Evolutionary conservation across 1,139 yeast genomes (phyloP).

Genomic region (Geotrichum citri-aurantii): DNA sequence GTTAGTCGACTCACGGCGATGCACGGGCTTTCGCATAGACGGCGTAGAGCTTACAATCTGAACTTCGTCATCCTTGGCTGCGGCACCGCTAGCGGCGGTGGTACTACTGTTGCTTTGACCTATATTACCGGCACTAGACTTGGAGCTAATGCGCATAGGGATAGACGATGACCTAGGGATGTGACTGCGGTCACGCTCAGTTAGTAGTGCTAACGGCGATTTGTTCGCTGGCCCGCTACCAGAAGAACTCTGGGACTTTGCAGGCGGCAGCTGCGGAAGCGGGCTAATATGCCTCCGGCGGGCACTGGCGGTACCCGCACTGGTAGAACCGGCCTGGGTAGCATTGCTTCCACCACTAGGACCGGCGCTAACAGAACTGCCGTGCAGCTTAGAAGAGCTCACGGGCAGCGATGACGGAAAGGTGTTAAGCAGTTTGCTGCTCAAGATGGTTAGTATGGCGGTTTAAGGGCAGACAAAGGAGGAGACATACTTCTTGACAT

Average conservation of each 20-base stretch:
- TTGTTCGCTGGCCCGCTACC: background rate
- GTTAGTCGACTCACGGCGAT: background rate
- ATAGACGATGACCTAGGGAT: constrained; percentile 2
- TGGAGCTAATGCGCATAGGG: background rate
- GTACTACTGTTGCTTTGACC: background rate
- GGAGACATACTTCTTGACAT: constrained; percentile 3
- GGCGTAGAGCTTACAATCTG: constrained; percentile 4
- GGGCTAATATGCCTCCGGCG: background rate
- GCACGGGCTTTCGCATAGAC: background rate
- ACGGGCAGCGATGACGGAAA: constrained; percentile 5
- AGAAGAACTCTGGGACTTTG: background rate
- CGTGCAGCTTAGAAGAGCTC: constrained; percentile 2
- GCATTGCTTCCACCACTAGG: background rate
- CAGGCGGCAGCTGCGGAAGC: background rate
- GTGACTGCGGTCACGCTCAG: background rate
- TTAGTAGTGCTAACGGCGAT: background rate
- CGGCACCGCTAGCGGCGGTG: background rate
- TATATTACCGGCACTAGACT: background rate
- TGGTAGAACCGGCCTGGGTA: background rate
- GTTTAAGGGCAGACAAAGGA: background rate
- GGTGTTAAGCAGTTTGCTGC: constrained; percentile 2
- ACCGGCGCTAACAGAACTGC: background rate
- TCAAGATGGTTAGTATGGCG: background rate
- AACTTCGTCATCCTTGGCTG: background rate
- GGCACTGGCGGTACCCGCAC: background rate